Base-by-base conservation (phyloP, 2,329 filamentous ascomycete genomes). In the Aspergillus quadrilineatus region DNA sequence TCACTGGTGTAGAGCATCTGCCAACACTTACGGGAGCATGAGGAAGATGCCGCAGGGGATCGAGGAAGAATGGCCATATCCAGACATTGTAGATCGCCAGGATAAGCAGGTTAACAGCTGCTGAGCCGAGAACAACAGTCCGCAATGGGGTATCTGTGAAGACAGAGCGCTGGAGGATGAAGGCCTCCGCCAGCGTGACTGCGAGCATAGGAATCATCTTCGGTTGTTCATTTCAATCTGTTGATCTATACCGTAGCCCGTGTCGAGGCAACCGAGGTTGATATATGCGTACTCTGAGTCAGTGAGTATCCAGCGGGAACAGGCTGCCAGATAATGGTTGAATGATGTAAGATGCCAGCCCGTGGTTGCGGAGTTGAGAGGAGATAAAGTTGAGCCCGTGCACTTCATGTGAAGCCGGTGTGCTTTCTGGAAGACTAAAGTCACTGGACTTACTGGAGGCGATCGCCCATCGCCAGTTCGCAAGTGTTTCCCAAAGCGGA, bases 1-100 rank as follows among this genome's bases (percentile, higher is more conserved):
- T 45, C 4, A 15, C 7, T 17, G 30, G 22, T 28, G 17, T 17
- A 17, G 17, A 17, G 17, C 17, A 17, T 2, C 17, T 17, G 17
- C 17, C 17, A 17, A 17, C 17, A 17, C 17, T 17, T 17, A 17
- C 17, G 17, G 73, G 67, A 3, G 80, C 73, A 9, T 71, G 70
- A 5, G 82, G 81, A 26, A 84, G 60, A 68, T 80, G 73, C 32
- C 81, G 74, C 58, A 84, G 60, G 1, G 81, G 80, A 53, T 74
- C 81, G 51, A 84, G 63, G 59, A 77, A 78, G 26, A 77, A 69
- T 6, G 81, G 82, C 63, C 80, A 83, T 29, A 85, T 65, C 4
- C 82, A 6, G 0, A 78, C 55, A 4, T 59, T 64, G 69, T 75
- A 84, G 15, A 73, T 37, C 6, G 53, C 48, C 22, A 64, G 57